A percentile compares a stretch with the other conserved stretches of the same genome.
Evolutionary conservation across 352 stramenopile genomes (phyloP).

Genomic region (Globisporangium nodosum): DNA sequence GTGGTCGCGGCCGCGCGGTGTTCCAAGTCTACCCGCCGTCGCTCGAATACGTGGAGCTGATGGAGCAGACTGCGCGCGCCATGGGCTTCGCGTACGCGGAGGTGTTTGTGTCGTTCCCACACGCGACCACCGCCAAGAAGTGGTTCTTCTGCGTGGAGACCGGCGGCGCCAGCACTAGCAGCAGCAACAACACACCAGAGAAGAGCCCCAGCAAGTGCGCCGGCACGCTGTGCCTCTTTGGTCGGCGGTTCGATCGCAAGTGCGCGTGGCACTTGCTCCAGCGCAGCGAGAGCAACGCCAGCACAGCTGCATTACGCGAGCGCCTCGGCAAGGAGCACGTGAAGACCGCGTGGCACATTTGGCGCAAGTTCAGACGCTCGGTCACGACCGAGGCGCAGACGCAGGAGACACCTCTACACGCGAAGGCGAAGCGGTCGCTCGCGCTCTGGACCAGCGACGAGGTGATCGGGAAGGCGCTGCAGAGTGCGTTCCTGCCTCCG

Average conservation of each 20-base stretch:
- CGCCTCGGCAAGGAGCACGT: slow-evolving; percentile 59
- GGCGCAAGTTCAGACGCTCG: slow-evolving; percentile 53
- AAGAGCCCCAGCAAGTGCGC: background rate
- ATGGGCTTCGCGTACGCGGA: slow-evolving; percentile 49
- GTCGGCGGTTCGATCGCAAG: slow-evolving; percentile 40
- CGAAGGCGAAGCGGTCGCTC: slow-evolving; percentile 49
- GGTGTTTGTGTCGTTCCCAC: slow-evolving; percentile 65
- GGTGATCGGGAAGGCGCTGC: slow-evolving; percentile 41
- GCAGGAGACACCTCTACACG: slow-evolving; percentile 14
- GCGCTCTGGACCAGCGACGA: slow-evolving; percentile 62
- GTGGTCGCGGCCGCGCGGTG: slow-evolving; percentile 18
- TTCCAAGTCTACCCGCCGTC: slow-evolving; percentile 72
- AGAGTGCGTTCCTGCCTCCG: slow-evolving; percentile 24
- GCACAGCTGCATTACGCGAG: slow-evolving; percentile 19
- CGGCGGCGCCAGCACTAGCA: background rate
- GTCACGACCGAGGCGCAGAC: slow-evolving; percentile 2
- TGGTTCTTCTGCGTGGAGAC: slow-evolving; percentile 52
- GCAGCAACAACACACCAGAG: background rate
- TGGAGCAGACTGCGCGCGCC: slow-evolving; percentile 41
- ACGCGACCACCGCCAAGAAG: slow-evolving; percentile 62
- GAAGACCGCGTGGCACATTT: slow-evolving; percentile 64
- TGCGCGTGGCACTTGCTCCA: slow-evolving; percentile 58
- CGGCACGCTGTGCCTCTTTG: slow-evolving; percentile 43
- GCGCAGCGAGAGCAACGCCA: background rate
- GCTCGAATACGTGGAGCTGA: slow-evolving; percentile 44